Conservation (phyloP, 116 monocot species). For the Trichopus zeylanicus region DNA sequence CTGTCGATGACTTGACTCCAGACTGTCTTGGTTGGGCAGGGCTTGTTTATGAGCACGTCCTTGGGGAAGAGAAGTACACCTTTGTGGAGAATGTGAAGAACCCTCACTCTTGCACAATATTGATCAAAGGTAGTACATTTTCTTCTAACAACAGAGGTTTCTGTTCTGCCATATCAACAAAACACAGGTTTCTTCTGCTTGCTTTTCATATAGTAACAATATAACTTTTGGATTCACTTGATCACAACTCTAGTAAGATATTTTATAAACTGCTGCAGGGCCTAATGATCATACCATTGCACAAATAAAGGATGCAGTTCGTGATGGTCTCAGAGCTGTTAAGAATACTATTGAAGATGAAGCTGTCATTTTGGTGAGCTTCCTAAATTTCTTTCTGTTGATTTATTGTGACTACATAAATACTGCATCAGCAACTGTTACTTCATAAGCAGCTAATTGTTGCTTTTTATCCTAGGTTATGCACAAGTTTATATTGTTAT, state of each 20-base stretch:
- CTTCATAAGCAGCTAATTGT: no score
- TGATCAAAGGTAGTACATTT: slow-evolving; percentile 76
- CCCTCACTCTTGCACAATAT: slow-evolving; percentile 85
- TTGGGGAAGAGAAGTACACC: slow-evolving; percentile 96
- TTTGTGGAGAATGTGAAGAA: slow-evolving; percentile 98
- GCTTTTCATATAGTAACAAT: no score
- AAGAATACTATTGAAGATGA: slow-evolving; percentile 99
- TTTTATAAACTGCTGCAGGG: slow-evolving; percentile 36
- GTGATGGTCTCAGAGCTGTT: slow-evolving; percentile 95
- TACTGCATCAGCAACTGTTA: no score
- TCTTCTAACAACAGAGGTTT: no score
- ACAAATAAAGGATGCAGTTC: slow-evolving; percentile 98
- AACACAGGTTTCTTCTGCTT: no score
- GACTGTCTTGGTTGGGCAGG: slow-evolving; percentile 96
- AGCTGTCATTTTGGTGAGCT: slow-evolving; percentile 76
- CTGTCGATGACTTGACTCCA: slow-evolving; percentile 81
- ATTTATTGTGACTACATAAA: neutral
- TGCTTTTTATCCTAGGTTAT: no score
- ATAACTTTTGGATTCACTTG: neutral
- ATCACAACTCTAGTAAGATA: no score
- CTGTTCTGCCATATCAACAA: no score
- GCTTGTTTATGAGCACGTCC: slow-evolving; percentile 94
- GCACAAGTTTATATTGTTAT: no score
- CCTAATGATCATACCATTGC: slow-evolving; percentile 99
- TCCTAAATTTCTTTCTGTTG: neutral